phyloP scores from a whole-genome alignment of 495 filamentous ascomycete species.

The Daldinia caldariorum region DNA sequence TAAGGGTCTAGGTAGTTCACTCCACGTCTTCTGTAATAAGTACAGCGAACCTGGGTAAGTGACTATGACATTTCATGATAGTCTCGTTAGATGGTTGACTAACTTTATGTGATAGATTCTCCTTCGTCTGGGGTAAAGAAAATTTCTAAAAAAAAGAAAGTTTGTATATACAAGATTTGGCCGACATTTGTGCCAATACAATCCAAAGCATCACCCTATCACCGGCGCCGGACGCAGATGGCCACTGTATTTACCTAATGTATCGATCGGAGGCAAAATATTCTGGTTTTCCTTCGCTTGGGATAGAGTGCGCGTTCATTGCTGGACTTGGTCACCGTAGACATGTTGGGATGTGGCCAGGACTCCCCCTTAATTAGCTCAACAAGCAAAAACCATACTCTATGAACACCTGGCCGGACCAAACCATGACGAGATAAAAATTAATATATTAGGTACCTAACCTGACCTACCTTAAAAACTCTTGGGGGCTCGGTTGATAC shows the following conservation, averaged over 20 bases:
- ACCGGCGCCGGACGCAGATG: slow-evolving; percentile 44
- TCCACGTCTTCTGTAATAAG: slow-evolving; percentile 81
- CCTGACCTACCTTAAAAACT: slow-evolving; percentile 4
- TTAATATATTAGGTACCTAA: slow-evolving; percentile 20
- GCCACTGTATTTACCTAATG: slow-evolving; percentile 36
- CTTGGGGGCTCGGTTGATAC: slow-evolving; percentile 14
- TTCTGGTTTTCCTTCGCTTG: slow-evolving; percentile 32
- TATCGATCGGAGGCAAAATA: slow-evolving; percentile 33
- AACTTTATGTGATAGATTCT: slow-evolving; percentile 52
- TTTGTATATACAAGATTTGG: slow-evolving; percentile 27
- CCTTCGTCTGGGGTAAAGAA: slow-evolving; percentile 79
- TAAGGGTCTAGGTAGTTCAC: slow-evolving; percentile 71
- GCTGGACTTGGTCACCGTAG: slow-evolving; percentile 26
- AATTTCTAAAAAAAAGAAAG: slow-evolving; percentile 68
- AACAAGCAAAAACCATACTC: slow-evolving; percentile 24
- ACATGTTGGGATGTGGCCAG: slow-evolving; percentile 15
- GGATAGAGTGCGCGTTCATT: slow-evolving; percentile 14
- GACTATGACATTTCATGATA: neutral
- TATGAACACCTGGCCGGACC: slow-evolving; percentile 27
- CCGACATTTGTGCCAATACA: slow-evolving; percentile 25
- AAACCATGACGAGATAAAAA: slow-evolving; percentile 37
- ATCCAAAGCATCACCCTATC: slow-evolving; percentile 30
- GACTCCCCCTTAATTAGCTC: slow-evolving; percentile 27
- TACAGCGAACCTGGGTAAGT: slow-evolving; percentile 76
- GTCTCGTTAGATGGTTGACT: neutral